Conservation (phyloP, 257 asterid genomes). For the Eustoma russellianum region DNA sequence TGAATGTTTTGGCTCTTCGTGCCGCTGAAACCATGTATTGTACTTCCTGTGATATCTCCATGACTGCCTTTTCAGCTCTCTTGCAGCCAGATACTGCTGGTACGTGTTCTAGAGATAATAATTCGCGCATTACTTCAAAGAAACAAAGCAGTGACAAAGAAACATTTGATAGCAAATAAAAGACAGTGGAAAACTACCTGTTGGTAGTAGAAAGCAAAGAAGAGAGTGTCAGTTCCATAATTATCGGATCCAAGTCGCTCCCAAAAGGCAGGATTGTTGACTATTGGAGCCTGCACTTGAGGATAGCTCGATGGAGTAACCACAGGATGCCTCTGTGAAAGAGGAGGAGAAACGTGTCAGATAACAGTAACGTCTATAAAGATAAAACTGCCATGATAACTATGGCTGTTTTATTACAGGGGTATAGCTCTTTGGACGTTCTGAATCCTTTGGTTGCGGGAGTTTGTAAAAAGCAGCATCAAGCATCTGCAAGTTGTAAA, state of each 20-base stretch:
- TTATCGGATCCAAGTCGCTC: conserved; percentile 93
- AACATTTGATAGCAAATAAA: too few relatives aligned
- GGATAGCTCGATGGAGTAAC: conserved; percentile 85
- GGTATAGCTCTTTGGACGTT: conserved; percentile 76
- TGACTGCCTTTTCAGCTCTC: conserved; percentile 89
- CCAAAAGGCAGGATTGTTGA: conserved; percentile 96
- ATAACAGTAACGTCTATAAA: neutral
- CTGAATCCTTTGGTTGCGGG: conserved; percentile 98
- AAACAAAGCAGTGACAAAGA: neutral
- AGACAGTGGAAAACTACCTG: conserved; percentile 42
- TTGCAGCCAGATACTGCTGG: conserved; percentile 97
- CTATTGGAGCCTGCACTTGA: conserved; percentile 96
- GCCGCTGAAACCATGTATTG: conserved; percentile 99
- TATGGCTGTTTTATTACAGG: conserved; percentile 48
- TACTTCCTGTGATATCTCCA: conserved; percentile 97
- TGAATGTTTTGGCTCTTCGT: conserved; percentile 90
- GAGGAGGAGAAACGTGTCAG: conserved; percentile 11
- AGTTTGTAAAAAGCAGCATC: conserved; percentile 79
- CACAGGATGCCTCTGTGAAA: conserved; percentile 72
- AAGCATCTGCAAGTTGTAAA: conserved; percentile 82
- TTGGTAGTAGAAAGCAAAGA: conserved; percentile 92
- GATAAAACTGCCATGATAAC: conserved; percentile 6
- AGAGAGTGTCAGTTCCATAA: conserved; percentile 80
- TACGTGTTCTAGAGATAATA: conserved; percentile 66
- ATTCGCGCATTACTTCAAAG: conserved; percentile 12